phyloP scores from a whole-genome alignment of 768 basidiomycete genomes.

The Nevesoporus exiguus region DNA sequence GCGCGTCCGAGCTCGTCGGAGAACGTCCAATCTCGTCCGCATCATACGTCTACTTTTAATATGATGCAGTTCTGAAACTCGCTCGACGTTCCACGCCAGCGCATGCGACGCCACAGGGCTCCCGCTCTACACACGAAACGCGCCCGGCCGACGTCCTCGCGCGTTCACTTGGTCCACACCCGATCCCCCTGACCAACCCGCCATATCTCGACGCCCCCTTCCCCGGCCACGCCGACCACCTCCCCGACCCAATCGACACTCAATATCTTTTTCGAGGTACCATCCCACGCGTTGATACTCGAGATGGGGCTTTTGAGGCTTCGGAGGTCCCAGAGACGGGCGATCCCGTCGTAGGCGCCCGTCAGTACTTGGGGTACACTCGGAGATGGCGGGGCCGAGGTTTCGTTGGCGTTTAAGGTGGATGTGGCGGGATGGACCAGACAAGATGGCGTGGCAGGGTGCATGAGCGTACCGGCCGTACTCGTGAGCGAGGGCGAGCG shows the following conservation, averaged over 20 bases:
- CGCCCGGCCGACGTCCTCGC: no score
- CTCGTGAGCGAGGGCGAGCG: conserved; percentile 41
- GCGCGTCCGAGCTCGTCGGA: no score
- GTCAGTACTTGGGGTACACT: conserved; percentile 54
- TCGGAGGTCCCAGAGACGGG: conserved; percentile 75
- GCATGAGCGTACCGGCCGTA: conserved; percentile 45
- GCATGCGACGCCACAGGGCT: no score
- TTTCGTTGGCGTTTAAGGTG: not conserved
- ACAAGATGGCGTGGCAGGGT: conserved; percentile 67
- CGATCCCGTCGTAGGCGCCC: conserved; percentile 76
- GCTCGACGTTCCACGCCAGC: no score
- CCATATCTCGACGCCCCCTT: conserved; percentile 67
- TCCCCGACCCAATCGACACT: conserved; percentile 56
- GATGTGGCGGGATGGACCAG: conserved; percentile 33
- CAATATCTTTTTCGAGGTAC: conserved; percentile 49
- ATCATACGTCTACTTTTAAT: no score
- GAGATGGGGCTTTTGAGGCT: conserved; percentile 64
- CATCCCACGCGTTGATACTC: conserved; percentile 59
- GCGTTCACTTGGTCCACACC: conserved; percentile 5
- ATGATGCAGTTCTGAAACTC: no score
- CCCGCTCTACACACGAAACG: no score
- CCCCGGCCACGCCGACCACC: conserved; percentile 57
- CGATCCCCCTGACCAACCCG: conserved; percentile 38
- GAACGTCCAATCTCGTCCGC: no score
- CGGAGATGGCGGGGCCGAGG: not conserved